Evolutionary conservation across 371 early-diverging fungal species (phyloP), one percentile per base, ranked within the genome.

Genomic region (Mucor sp.): DNA sequence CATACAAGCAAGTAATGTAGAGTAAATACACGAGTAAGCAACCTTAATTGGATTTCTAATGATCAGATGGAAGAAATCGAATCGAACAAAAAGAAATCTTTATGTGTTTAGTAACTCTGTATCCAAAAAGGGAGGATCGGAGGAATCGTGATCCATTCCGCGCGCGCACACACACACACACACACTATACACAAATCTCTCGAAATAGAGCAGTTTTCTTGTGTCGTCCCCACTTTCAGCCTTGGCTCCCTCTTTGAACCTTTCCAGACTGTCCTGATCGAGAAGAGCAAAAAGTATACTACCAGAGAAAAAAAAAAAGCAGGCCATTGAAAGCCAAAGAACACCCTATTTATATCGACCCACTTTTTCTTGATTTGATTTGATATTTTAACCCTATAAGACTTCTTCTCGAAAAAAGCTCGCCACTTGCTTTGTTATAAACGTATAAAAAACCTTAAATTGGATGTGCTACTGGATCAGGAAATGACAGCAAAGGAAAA

Each of bases 291-390:
- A 4, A 11, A 12, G 4, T 2, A 37, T 4, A 14, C 11, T 21
- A 47, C 48, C 21, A 6, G n/a, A 47, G 21, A 47, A 47, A 47
- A 47, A 14, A 44, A 8, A 44, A 8, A 44, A 50, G 21, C 6
- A 19, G 23, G 7, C 25, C 30, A 80, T 72, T 44, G 44, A 44
- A 19, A 44, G 4, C 19, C 19, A 19, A 19, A n/a, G n/a, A 7
- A 19, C 3, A 6, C 44, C n/a, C 8, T 44, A 19, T 17, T 17
- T 44, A 44, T 5, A 44, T 44, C 44, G 44, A 44, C 44, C 19
- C 44, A 44, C 44, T 44, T 44, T 44, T 44, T 30, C 2, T 30
- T 30, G 30, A 30, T 17, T 30, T 30, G 30, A 30, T 17, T 44
- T 44, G n/a, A 44, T 44, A 19, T 44, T 19, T 44, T 44, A 44